Evolutionary conservation across 306 rosid species (phyloP).

Genomic region (Dalbergia cochinchinensis): DNA sequence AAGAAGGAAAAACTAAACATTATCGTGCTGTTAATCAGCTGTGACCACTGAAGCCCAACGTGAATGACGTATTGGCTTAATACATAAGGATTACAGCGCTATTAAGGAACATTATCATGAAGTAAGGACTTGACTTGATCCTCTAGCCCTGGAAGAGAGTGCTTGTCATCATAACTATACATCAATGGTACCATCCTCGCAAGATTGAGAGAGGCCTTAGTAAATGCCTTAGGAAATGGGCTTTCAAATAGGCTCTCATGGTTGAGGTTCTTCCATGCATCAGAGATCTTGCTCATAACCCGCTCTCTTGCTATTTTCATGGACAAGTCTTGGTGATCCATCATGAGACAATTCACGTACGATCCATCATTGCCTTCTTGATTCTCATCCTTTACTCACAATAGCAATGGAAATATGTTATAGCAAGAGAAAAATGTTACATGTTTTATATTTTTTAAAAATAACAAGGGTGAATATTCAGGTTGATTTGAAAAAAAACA

Average conservation of each 20-base stretch:
- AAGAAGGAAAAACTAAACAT: too few species aligned
- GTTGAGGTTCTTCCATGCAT: conserved; percentile 65
- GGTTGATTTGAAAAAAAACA: too few species aligned
- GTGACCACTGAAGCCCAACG: too few species aligned
- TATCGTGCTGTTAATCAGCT: too few species aligned
- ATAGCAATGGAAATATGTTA: too few species aligned
- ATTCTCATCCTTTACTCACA: conserved; percentile 58
- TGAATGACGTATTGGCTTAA: too few species aligned
- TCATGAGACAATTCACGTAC: conserved; percentile 52
- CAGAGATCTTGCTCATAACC: conserved; percentile 40
- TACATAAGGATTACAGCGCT: too few species aligned
- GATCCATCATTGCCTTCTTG: conserved; percentile 72
- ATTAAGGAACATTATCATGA: neutral
- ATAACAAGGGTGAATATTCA: too few species aligned
- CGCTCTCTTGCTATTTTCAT: conserved; percentile 37
- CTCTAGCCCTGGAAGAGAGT: conserved; percentile 55
- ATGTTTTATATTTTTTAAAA: too few species aligned
- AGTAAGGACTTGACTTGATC: conserved; percentile 45
- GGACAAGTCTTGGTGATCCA: conserved; percentile 32
- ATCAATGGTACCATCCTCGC: conserved; percentile 70
- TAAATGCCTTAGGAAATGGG: conserved; percentile 40
- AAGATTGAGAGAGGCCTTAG: conserved; percentile 52
- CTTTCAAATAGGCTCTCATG: conserved; percentile 48
- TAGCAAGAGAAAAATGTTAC: neutral
- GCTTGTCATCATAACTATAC: conserved; percentile 57